Conservation (phyloP, 2,329 filamentous ascomycete genomes). For the Fusarium brachygibbosum region DNA sequence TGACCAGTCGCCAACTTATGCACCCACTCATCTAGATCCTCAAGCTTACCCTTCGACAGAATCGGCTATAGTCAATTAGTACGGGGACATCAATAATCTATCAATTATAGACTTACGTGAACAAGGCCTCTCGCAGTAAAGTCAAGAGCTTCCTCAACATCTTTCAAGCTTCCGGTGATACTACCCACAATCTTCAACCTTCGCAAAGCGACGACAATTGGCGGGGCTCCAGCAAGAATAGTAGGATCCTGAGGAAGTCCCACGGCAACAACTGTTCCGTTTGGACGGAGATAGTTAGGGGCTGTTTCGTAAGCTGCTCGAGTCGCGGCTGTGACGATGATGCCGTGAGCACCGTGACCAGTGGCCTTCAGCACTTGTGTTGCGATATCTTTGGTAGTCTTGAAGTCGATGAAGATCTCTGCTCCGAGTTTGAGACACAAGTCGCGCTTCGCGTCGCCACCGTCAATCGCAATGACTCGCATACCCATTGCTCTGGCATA, state of each 20-base stretch:
- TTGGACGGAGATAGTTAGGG: conserved; percentile 82
- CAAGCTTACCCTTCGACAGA: conserved; percentile 44
- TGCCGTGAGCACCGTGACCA: conserved; percentile 86
- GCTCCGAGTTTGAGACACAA: conserved; percentile 79
- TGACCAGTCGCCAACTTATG: conserved; percentile 42
- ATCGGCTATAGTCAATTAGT: conserved; percentile 40
- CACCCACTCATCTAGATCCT: conserved; percentile 44
- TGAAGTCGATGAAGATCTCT: conserved; percentile 81
- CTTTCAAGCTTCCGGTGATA: conserved; percentile 41
- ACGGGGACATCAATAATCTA: accelerated
- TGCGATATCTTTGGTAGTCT: conserved; percentile 78
- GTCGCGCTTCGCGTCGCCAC: conserved; percentile 80
- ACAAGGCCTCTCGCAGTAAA: conserved; percentile 47
- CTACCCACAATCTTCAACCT: conserved; percentile 46
- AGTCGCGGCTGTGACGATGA: conserved; percentile 83
- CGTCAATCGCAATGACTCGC: conserved; percentile 81
- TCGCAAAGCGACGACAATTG: conserved; percentile 33
- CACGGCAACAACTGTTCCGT: conserved; percentile 85
- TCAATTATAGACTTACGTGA: conserved; percentile 18
- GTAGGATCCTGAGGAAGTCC: conserved; percentile 71
- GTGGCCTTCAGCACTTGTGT: conserved; percentile 78
- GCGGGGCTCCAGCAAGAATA: conserved; percentile 41
- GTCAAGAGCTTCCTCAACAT: conserved; percentile 47
- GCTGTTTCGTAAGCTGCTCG: conserved; percentile 97
- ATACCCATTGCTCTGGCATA: conserved; percentile 92